phyloP scores from a whole-genome alignment of 179 eudicot genomes.

The Amaranthus tricolor region DNA sequence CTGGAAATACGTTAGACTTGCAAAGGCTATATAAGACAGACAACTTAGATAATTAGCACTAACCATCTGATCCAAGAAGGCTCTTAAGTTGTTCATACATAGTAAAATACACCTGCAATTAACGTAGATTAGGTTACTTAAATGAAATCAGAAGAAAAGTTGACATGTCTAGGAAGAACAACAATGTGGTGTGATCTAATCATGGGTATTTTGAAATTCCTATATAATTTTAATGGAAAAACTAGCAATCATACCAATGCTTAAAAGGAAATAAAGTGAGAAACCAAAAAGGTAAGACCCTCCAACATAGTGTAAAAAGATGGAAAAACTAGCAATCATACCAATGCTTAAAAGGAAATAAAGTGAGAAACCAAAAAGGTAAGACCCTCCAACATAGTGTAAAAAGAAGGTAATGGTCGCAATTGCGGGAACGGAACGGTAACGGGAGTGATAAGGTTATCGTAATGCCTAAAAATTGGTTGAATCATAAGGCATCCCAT shows the following conservation, averaged over 20 bases:
- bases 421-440: too few species aligned
- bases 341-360: background rate
- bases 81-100: constrained; percentile 82
- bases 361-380: background rate
- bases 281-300: background rate
- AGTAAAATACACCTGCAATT: constrained; percentile 84
- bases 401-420: too few species aligned
- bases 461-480: too few species aligned
- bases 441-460: too few species aligned
- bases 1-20: constrained; percentile 21
- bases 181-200: background rate
- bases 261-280: background rate
- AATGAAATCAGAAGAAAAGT: background rate
- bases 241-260: background rate
- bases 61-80: constrained; percentile 67
- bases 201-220: background rate
- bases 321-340: background rate
- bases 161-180: background rate
- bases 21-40: constrained; percentile 3
- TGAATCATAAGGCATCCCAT: too few species aligned
- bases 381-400: background rate
- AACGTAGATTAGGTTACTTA: constrained; percentile 12
- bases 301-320: too few species aligned
- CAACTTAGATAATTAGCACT: constrained; percentile 31
- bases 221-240: background rate